Evolutionary conservation across 208 protist genomes (phyloP).

Genomic region (Jaenimonas drosophilae): DNA sequence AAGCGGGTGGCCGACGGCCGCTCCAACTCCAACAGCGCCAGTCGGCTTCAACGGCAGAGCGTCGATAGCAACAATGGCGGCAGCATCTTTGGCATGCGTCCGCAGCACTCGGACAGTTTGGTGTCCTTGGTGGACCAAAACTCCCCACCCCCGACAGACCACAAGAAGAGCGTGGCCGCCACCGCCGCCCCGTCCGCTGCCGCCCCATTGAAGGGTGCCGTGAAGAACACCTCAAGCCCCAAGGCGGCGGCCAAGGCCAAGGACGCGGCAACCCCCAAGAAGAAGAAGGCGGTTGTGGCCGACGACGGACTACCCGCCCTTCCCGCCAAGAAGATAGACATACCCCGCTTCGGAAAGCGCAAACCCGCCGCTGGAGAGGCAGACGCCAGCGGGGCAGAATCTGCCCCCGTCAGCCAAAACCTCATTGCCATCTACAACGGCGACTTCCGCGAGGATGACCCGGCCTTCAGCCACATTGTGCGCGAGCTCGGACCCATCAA

Average conservation of each 20-base stretch:
- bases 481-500: slow-evolving; percentile 11
- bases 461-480: slow-evolving; percentile 32
- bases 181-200: too few species aligned
- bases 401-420: slow-evolving; percentile 10
- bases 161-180: neutral
- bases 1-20: neutral
- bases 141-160: neutral
- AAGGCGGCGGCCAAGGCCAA: slow-evolving; percentile 4
- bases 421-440: slow-evolving; percentile 32
- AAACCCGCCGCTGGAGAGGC: neutral
- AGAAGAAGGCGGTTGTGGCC: neutral
- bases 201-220: too few species aligned
- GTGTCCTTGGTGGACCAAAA: neutral
- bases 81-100: too few species aligned
- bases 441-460: slow-evolving; percentile 28
- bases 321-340: neutral
- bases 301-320: neutral
- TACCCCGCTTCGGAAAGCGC: neutral
- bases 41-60: neutral
- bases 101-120: neutral
- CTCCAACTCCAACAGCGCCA: neutral
- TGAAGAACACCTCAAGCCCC: too few species aligned
- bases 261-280: neutral
- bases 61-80: neutral
- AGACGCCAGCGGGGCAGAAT: neutral